Base-by-base conservation (phyloP, 2,329 filamentous ascomycete genomes). In the Penicillium sp. region DNA sequence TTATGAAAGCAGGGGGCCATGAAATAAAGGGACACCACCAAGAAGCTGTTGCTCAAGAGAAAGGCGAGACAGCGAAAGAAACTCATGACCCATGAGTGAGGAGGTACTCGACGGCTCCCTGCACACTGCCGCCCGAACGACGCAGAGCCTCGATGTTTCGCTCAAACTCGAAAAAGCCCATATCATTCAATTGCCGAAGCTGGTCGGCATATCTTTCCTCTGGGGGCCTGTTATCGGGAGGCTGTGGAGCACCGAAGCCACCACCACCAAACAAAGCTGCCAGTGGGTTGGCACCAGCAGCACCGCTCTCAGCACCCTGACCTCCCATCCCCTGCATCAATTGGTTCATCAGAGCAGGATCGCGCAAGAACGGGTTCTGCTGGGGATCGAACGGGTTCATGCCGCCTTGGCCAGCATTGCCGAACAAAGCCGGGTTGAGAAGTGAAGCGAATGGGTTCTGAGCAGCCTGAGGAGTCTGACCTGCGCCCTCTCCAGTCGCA, bases 131-230 rank as follows among this genome's bases (percentile, higher is more conserved):
- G 9, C 95, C 95, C 60, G 91, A 91, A 69, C 94, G 85, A 75
- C 94, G 85, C 70, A 99, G 79, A 5, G 95, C 95, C 56, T 90
- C 87, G 35, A 99, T 87, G 68, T 99, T 99, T 67, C 90, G 82
- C 54, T 99, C 94, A 71, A 98, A 99, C 72, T 99, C 93, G 73
- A 87, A 96, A 78, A 99, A 99, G 3, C 95, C 95, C 95, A 99
- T 99, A 66, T 98, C 95, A 75, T 99, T 99, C 62, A 99, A 80
- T 78, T 98, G 92, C 60, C 92, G 84, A 51, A 99, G 81, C 77
- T 99, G 94, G 35, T 91, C 88, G 3, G 90, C 92, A 69, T 96
- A 99, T 59, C 91, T 83, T 77, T 98, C 95, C 81, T 99, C 95
- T 0, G 95, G 94, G 4, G 95, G 93, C 62, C 94, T 85, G 70